Evolutionary conservation across 1,139 yeast genomes (phyloP).

Genomic region (Protomyces lactucae-debilis): DNA sequence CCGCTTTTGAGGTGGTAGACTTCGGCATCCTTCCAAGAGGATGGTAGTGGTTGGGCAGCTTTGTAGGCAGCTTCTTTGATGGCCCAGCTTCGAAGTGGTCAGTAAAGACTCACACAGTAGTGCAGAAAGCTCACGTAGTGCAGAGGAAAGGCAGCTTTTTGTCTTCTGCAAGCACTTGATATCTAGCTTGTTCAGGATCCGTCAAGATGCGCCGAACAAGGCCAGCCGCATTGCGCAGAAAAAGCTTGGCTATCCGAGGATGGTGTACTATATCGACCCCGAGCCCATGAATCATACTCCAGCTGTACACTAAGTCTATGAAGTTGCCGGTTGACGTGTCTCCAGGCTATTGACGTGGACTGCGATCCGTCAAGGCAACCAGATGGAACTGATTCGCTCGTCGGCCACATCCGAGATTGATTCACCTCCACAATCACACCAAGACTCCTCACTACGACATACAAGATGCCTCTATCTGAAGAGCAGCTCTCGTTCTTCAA

Average conservation of each 20-base stretch:
- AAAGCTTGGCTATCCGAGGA: slow-evolving; percentile 8
- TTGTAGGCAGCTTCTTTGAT: slow-evolving; percentile 23
- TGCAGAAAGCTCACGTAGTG: slow-evolving; percentile 2
- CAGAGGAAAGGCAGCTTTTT: slow-evolving; percentile 1
- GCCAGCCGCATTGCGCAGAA: background rate
- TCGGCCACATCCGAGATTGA: too few relatives aligned
- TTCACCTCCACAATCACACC: too few relatives aligned
- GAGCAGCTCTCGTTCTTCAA: slow-evolving; percentile 44
- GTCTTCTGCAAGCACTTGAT: background rate
- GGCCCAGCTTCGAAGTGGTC: slow-evolving; percentile 5
- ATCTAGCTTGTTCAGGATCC: background rate
- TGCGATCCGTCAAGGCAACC: too few relatives aligned
- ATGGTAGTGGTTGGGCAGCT: slow-evolving; percentile 14
- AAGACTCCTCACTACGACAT: background rate
- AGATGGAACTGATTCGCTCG: background rate
- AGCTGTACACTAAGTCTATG: too few relatives aligned
- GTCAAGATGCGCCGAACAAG: slow-evolving; percentile 19
- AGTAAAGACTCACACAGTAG: background rate
- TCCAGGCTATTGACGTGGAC: too few relatives aligned
- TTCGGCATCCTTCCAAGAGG: slow-evolving; percentile 15
- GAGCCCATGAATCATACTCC: slow-evolving; percentile 2
- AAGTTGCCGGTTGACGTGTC: too few relatives aligned
- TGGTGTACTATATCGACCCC: slow-evolving; percentile 19
- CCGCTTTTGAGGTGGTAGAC: background rate
- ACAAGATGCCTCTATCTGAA: slow-evolving; percentile 6